Conservation (phyloP, 2,329 filamentous ascomycete genomes). For the Coniochaeta ligniaria region DNA sequence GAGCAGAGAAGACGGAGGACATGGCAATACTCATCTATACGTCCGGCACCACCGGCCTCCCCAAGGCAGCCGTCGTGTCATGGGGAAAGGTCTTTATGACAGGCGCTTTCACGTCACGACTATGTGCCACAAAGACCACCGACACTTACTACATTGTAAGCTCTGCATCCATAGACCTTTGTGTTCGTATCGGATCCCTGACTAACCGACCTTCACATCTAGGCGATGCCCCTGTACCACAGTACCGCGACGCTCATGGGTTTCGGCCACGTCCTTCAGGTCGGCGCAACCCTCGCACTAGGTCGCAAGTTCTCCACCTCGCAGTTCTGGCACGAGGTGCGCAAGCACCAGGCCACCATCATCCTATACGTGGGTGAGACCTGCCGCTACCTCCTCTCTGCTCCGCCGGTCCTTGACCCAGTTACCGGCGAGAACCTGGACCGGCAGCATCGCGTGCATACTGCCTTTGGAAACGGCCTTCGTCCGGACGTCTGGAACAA, state of each 20-base stretch:
- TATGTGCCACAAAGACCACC: conserved; percentile 48
- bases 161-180: conserved; percentile 1
- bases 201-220: not conserved
- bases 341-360: conserved; percentile 62
- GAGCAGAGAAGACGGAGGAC: conserved; percentile 40
- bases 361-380: conserved; percentile 89
- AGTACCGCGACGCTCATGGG: conserved; percentile 69
- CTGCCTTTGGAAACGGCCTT: conserved; percentile 79
- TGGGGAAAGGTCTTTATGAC: conserved; percentile 58
- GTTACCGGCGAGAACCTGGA: conserved; percentile 62
- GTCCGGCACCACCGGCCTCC: conserved; percentile 76
- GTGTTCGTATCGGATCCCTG: not conserved
- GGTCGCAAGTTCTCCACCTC: conserved; percentile 72
- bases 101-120: conserved; percentile 42
- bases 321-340: conserved; percentile 70
- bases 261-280: conserved; percentile 51
- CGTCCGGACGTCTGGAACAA: conserved; percentile 78
- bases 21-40: conserved; percentile 77
- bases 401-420: conserved; percentile 54
- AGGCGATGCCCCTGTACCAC: conserved; percentile 89
- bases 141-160: conserved; percentile 72
- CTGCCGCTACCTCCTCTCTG: conserved; percentile 70
- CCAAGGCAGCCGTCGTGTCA: conserved; percentile 71
- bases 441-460: conserved; percentile 61
- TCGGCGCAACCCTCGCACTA: conserved; percentile 61